phyloP scores from a whole-genome alignment of 371 early-diverging fungal genomes.

The Furculomyces boomerangus region DNA sequence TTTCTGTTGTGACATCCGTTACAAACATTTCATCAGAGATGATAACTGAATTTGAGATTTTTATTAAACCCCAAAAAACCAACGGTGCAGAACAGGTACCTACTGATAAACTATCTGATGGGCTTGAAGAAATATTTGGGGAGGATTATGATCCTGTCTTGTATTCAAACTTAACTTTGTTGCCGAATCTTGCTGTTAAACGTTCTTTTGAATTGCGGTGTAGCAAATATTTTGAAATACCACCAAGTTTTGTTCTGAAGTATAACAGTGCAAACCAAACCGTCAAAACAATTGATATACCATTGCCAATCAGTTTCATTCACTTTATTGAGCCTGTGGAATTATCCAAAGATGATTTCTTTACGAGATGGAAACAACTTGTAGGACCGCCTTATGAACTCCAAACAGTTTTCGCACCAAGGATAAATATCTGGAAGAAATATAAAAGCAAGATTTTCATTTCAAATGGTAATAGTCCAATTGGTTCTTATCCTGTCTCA shows the following conservation, averaged over 20 bases:
- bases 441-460: too few species aligned
- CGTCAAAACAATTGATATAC: conserved; percentile 26
- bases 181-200: conserved; percentile 50
- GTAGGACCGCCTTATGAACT: conserved; percentile 27
- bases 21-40: conserved; percentile 60
- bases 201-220: conserved; percentile 58
- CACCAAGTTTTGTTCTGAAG: conserved; percentile 42
- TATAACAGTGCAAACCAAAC: conserved; percentile 32
- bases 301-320: conserved; percentile 56
- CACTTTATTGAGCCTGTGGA: conserved; percentile 77
- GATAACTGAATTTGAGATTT: conserved; percentile 20
- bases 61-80: neutral
- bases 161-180: conserved; percentile 25
- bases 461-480: too few species aligned
- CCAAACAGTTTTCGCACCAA: neutral
- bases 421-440: neutral
- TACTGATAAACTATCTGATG: conserved; percentile 5
- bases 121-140: conserved; percentile 3
- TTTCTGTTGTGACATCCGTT: conserved; percentile 68
- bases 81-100: conserved; percentile 8
- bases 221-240: conserved; percentile 27
- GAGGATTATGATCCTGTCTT: conserved; percentile 25
- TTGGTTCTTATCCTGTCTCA: too few species aligned
- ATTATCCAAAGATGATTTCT: conserved; percentile 67
- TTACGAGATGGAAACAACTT: conserved; percentile 87